phyloP scores from a whole-genome alignment of 2,329 filamentous ascomycete species.

The Paradendryphiella salina region DNA sequence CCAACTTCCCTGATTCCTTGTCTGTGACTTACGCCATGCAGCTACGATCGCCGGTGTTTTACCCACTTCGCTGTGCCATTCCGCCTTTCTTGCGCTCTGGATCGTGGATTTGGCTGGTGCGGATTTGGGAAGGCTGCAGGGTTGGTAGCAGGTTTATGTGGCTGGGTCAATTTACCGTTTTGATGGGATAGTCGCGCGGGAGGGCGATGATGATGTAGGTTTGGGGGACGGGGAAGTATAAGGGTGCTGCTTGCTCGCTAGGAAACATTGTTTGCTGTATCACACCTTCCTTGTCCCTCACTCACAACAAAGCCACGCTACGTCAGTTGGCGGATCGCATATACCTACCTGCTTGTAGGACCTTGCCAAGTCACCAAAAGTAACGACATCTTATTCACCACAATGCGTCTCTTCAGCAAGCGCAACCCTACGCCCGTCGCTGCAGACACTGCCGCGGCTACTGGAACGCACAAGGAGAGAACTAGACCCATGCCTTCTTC shows the following conservation, averaged over 20 bases:
- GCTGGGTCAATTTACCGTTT: conserved; percentile 18
- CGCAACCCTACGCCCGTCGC: conserved; percentile 39
- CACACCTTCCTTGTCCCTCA: neutral
- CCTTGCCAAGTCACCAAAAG: neutral
- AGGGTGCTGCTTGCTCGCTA: conserved; percentile 5
- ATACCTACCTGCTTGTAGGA: neutral
- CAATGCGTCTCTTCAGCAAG: conserved; percentile 48
- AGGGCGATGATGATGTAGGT: conserved; percentile 20
- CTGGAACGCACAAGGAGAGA: conserved; percentile 38
- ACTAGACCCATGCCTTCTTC: conserved; percentile 15
- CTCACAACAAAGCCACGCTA: conserved; percentile 3
- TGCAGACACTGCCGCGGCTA: conserved; percentile 43
- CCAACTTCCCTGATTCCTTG: conserved; percentile 20
- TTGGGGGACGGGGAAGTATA: conserved; percentile 6
- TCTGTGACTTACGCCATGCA: conserved; percentile 12
- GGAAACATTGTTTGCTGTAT: conserved; percentile 2
- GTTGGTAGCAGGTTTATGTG: conserved; percentile 37
- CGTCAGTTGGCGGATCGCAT: conserved; percentile 2
- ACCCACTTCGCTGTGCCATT: conserved; percentile 9
- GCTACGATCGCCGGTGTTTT: conserved; percentile 9
- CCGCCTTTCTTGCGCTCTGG: neutral
- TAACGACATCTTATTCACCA: conserved; percentile 2
- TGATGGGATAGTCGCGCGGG: conserved; percentile 18
- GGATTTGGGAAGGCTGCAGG: conserved; percentile 12
- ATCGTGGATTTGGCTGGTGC: neutral